Evolutionary conservation across 805 yeast species (phyloP).

Genomic region (Pichia californica): DNA sequence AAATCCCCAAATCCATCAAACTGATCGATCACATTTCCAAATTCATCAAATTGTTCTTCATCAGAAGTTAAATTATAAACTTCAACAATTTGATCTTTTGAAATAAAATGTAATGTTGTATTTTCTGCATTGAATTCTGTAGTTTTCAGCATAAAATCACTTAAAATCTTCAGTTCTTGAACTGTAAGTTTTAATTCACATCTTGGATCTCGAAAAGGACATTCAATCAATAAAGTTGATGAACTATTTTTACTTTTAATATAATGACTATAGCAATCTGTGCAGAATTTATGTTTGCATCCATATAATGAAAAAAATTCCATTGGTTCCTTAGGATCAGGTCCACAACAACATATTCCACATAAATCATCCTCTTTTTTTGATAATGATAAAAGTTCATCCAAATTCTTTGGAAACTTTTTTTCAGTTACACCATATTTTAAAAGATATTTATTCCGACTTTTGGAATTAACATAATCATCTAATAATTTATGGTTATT

Average conservation of each 20-base stretch:
- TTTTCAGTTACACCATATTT: constrained; percentile 25
- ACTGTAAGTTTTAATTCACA: constrained; percentile 41
- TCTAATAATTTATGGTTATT: constrained; percentile 53
- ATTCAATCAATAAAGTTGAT: constrained; percentile 46
- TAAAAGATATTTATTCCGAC: constrained; percentile 25
- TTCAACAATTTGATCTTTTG: constrained; percentile 19
- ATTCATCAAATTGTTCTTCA: constrained; percentile 2
- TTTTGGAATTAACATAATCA: constrained; percentile 35
- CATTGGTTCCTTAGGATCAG: constrained; percentile 25
- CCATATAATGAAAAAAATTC: constrained; percentile 40
- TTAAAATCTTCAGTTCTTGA: constrained; percentile 31
- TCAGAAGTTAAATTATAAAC: constrained; percentile 13
- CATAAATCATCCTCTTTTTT: constrained; percentile 40
- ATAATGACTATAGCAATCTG: constrained; percentile 60
- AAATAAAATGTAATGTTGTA: not conserved
- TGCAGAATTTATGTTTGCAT: constrained; percentile 71
- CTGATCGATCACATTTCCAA: constrained; percentile 5
- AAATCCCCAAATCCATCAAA: constrained; percentile 3
- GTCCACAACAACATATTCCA: constrained; percentile 66
- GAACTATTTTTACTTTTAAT: constrained; percentile 36
- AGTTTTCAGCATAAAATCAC: constrained; percentile 16
- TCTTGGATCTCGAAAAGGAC: constrained; percentile 49
- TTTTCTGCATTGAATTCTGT: not conserved
- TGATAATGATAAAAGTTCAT: constrained; percentile 6
- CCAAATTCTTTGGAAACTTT: constrained; percentile 28